phyloP scores from a whole-genome alignment of 2,329 filamentous ascomycete genomes.

The Scleromitrula shiraiana region DNA sequence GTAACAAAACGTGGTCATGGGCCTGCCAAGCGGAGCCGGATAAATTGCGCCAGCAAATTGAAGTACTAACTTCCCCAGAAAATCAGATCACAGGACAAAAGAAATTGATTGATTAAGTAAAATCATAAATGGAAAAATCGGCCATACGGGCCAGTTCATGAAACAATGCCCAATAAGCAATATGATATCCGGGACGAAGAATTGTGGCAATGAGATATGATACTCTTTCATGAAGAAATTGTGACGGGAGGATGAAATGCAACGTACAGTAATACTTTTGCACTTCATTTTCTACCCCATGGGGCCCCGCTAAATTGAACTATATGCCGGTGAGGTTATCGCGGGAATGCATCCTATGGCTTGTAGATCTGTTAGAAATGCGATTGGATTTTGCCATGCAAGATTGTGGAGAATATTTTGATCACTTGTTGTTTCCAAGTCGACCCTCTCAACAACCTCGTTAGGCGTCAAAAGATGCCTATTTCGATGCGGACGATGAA shows the following conservation, averaged over 20 bases:
- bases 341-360: not conserved
- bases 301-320: not conserved
- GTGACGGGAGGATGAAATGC: not conserved
- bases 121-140: not conserved
- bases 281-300: not conserved
- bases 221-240: not conserved
- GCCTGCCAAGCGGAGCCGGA: not conserved
- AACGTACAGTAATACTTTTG: too few relatives aligned
- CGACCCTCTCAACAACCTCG: not conserved
- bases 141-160: not conserved
- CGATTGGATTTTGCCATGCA: not conserved
- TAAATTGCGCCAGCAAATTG: slow-evolving; percentile 3
- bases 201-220: not conserved
- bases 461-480: not conserved
- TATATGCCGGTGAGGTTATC: not conserved
- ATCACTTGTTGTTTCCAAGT: not conserved
- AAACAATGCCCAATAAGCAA: not conserved
- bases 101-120: not conserved
- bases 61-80: not conserved
- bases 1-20: slow-evolving; percentile 1
- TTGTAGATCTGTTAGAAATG: not conserved
- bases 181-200: not conserved
- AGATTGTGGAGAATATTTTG: not conserved
- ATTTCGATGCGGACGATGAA: not conserved
- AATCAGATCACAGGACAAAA: not conserved